A percentile compares a stretch with the other conserved stretches of the same genome.
These are phyloP conservation scores for Vaccinium macrocarpon DNA, from an alignment of 148 eudicot species.

Conservation along the genomic window DNA sequence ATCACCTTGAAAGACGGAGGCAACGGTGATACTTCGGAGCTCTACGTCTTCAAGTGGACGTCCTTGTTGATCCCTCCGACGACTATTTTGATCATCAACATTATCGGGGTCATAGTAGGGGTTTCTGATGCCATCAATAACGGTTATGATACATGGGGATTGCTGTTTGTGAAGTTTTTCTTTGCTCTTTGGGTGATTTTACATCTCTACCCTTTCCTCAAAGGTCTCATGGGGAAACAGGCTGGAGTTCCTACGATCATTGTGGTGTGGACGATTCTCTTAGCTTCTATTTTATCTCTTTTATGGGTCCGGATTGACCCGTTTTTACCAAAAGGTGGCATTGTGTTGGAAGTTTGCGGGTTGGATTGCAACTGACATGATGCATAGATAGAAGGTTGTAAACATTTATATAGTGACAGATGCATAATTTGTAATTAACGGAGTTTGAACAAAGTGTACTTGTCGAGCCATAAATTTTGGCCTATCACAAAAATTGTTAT, in stretches of 20 bases:
- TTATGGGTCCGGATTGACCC: conserved; percentile 95
- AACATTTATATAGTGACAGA: too few relatives aligned
- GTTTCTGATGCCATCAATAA: conserved; percentile 89
- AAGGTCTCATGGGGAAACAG: conserved; percentile 91
- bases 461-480: too few relatives aligned
- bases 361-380: conserved; percentile 65
- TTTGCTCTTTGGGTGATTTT: conserved; percentile 94
- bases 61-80: conserved; percentile 78
- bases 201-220: conserved; percentile 93
- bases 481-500: too few relatives aligned
- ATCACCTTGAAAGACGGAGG: conserved; percentile 76
- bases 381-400: conserved; percentile 1
- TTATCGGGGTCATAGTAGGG: conserved; percentile 79
- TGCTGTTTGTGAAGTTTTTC: conserved; percentile 82
- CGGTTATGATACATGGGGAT: conserved; percentile 93
- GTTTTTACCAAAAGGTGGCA: conserved; percentile 59
- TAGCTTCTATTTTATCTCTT: conserved; percentile 85
- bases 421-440: too few relatives aligned
- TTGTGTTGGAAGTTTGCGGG: conserved; percentile 89
- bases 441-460: too few relatives aligned
- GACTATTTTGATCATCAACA: conserved; percentile 76
- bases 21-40: conserved; percentile 85
- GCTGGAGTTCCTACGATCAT: conserved; percentile 70
- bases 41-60: conserved; percentile 93
- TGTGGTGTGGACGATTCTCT: conserved; percentile 82